Base-by-base conservation (phyloP, 2,329 filamentous ascomycete genomes). In the Paramyrothecium roridum region DNA sequence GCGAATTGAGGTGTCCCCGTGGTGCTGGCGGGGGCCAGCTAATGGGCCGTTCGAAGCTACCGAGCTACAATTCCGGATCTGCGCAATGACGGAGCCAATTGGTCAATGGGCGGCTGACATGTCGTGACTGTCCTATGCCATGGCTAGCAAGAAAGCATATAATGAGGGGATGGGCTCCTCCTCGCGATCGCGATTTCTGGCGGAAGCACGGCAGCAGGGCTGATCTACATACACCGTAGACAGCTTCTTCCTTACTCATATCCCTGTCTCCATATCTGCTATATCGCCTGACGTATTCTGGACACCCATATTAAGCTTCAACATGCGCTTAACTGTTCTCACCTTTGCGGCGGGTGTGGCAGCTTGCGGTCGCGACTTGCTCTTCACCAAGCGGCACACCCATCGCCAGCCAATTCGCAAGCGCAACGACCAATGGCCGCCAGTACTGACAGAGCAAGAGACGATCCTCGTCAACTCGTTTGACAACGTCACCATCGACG, bases 401-500 rank as follows among this genome's bases (percentile, higher is more conserved):
- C 70, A 72, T 55, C 68, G 70, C 26, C 62, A 64, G 52, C 67
- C 60, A 2, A 58, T 71, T n/a, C 46, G 55, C 20, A 69, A 65
- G 58, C 68, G 69, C 52, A 66, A 67, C 33, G 63, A 65, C 21
- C 58, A 70, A n/a, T 73, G 68, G 67, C 71, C 71, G 2, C 72
- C 72, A 0, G 62, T 73, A 0, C 56, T 74, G 8, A 62, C 63
- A 0, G 67, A 71, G 11, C 59, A 65, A 2, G 71, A 74, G 61
- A 70, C 69, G 0, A 52, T 72, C 0, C 54, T 73, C 0, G 63
- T 67, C 50, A 75, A 73, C 57, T 61, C 70, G 0, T 73, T 75
- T 55, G 71, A 75, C 53, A 71, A 68, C 8, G 67, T 73, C 0
- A 70, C 69, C 12, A 67, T 73, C 40, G 70, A 72, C 23, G 61